Conservation (phyloP, 495 filamentous ascomycete species). For the Cladorrhinum samala region DNA sequence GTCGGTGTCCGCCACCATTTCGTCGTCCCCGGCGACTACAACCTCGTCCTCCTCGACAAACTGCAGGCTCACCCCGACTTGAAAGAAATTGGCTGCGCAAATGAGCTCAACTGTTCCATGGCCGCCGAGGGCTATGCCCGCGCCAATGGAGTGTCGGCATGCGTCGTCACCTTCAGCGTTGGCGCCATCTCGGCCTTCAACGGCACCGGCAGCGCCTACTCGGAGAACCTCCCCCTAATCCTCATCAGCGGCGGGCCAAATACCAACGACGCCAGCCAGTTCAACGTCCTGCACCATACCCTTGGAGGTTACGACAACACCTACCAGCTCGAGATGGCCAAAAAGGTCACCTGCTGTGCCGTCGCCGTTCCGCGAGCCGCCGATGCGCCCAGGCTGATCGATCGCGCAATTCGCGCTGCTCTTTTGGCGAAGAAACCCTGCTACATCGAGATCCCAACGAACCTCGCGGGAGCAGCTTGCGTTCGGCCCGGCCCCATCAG, state of each 20-base stretch:
- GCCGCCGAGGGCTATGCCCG: conserved; percentile 72
- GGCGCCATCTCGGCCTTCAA: conserved; percentile 68
- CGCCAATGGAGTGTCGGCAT: conserved; percentile 60
- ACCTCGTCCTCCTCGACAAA: conserved; percentile 59
- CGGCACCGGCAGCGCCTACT: conserved; percentile 60
- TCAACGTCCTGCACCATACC: conserved; percentile 77
- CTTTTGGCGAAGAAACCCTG: conserved; percentile 64
- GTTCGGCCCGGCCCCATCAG: conserved; percentile 19
- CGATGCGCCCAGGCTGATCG: conserved; percentile 65
- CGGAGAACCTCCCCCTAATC: conserved; percentile 66
- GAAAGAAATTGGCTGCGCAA: conserved; percentile 60
- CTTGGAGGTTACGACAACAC: conserved; percentile 78
- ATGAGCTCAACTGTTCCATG: conserved; percentile 71
- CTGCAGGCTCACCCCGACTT: conserved; percentile 54
- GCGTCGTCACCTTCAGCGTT: conserved; percentile 72
- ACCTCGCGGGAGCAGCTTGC: conserved; percentile 54
- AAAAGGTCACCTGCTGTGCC: conserved; percentile 63
- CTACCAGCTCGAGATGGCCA: conserved; percentile 52
- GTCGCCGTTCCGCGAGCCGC: conserved; percentile 59
- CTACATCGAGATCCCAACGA: conserved; percentile 77
- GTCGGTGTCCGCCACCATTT: conserved; percentile 58
- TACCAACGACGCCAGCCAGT: conserved; percentile 46
- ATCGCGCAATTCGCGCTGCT: conserved; percentile 69
- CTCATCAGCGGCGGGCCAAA: conserved; percentile 67
- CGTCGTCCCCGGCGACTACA: conserved; percentile 67